Percentiles rank a stretch among this genome's conserved stretches.
phyloP scores from a whole-genome alignment of 1,284 basidiomycete genomes.

The Termitomyces sp. region DNA sequence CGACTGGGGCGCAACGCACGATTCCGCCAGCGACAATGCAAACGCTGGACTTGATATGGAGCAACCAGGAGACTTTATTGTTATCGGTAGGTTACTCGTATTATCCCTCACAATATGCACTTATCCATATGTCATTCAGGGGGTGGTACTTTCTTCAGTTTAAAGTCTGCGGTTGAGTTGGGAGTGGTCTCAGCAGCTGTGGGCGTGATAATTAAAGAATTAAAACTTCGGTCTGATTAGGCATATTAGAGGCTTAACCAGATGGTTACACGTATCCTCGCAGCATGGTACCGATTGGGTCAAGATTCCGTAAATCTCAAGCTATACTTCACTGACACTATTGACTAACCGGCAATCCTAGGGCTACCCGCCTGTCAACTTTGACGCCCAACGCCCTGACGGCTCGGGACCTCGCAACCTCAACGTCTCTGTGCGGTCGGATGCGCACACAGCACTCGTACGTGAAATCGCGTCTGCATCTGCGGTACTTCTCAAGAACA shows the following conservation, averaged over 20 bases:
- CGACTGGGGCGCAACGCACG: slow-evolving; percentile 47
- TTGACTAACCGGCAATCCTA: slow-evolving; percentile 12
- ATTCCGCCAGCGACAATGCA: slow-evolving; percentile 39
- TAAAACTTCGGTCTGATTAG: background rate
- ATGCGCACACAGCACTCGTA: slow-evolving; percentile 50
- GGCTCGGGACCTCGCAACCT: slow-evolving; percentile 42
- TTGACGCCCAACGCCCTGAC: slow-evolving; percentile 46
- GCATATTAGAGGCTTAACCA: slow-evolving; percentile 49
- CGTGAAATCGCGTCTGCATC: slow-evolving; percentile 66
- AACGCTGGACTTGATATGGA: slow-evolving; percentile 46
- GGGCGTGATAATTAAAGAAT: slow-evolving; percentile 16
- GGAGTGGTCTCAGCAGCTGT: slow-evolving; percentile 45
- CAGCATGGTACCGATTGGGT: slow-evolving; percentile 55
- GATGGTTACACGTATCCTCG: slow-evolving; percentile 64
- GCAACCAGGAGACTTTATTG: slow-evolving; percentile 41
- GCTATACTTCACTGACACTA: background rate
- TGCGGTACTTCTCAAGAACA: slow-evolving; percentile 77
- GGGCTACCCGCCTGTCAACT: slow-evolving; percentile 52
- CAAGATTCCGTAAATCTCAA: slow-evolving; percentile 39
- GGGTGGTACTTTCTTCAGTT: slow-evolving; percentile 30
- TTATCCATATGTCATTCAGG: slow-evolving; percentile 23
- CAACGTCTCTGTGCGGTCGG: slow-evolving; percentile 58
- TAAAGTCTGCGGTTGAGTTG: slow-evolving; percentile 32
- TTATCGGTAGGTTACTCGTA: slow-evolving; percentile 28
- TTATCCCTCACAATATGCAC: background rate